Base-by-base conservation (phyloP, 2,329 filamentous ascomycete species). In the Nemania serpens region DNA sequence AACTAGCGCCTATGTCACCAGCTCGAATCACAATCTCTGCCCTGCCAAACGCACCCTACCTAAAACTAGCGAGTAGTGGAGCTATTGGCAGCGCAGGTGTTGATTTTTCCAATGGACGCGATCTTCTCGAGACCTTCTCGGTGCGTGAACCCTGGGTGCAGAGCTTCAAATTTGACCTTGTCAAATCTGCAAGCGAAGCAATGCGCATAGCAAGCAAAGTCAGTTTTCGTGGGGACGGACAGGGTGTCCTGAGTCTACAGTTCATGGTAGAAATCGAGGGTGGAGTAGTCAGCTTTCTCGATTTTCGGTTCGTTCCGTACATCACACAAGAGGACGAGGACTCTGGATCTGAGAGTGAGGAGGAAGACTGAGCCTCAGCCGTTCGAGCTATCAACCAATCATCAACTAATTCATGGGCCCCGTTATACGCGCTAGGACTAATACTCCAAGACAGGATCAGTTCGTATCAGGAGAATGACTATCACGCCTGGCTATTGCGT, bases 161-260 rank as follows among this genome's bases (percentile, higher is more conserved):
- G 72, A 87, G 84, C 50, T 99, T 96, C 80, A 93, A 91, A 68
- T 98, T 97, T 73, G 84, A 89, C 56, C 84, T 97, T 54, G 82
- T 99, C 72, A 93, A 91, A 74, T 90, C 90, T 66, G 93, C 94
- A 0, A 87, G 87, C 47, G 88, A 94, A 66, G 94, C 95, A n/a
- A 98, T 99, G 94, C 88, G 89, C 47, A 86, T 93, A 39, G 92
- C 93, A 4, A 93, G 85, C 70, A 99, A 98, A 76, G 93, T 98
- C 59, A 97, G 93, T 73, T 84, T 99, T 63, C 84, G 95, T 15
- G 89, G 92, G 0, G 95, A 99, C 75, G 82, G 85, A 1, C 91
- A 97, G 73, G 94, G 95, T 0, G 94, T 99, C 33, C 76, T 99
- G 66, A 97, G 91, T 75, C 78, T 98, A 74, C 95, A 99, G 73